Evolutionary conservation across 768 basidiomycete genomes (phyloP), one percentile per base, ranked within the genome.

Genomic region (Heimioporus sp.): DNA sequence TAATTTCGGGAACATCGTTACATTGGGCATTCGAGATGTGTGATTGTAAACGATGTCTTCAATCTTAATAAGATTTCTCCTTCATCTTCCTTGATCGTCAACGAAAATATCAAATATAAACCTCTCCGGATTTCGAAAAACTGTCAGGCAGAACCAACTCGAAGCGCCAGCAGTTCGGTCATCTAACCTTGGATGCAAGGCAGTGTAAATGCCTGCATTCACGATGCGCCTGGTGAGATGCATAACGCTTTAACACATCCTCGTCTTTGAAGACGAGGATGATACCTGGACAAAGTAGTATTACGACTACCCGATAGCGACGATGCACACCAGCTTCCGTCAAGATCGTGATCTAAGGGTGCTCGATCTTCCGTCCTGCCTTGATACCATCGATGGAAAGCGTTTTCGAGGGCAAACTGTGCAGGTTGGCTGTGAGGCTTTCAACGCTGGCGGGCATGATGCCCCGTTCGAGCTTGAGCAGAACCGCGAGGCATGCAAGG

Each of bases 31-130:
- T 24, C 5, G 24, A 24, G 24, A 3, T 24, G 24, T 3, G 24
- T 24, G 24, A 24, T 24, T 24, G 24, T 24, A 24, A 24, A 3
- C 24, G 24, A 5, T n/a, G n/a, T n/a, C n/a, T n/a, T n/a, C n/a
- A n/a, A 34, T 34, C 13, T 9, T n/a, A n/a, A n/a, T n/a, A n/a
- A n/a, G n/a, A n/a, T n/a, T 31, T 24, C 31, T 39, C 20, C 6
- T 16, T 28, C n/a, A 11, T 19, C 44, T 42, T 49, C 31, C 42
- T 32, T 21, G 20, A 17, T 17, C 13, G 41, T 36, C 43, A 38
- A 19, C 32, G 44, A 60, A 13, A n/a, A 65, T 57, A 39, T 66
- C 63, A 40, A 58, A 67, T 45, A 65, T 57, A 5, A 67, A 20
- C 48, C 42, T 47, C 28, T 55, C 65, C 63, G 28, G 8, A 39